A percentile compares a stretch with the other conserved stretches of the same genome.
Conservation (phyloP, 179 eudicot genomes). For the Drosera spatulata region DNA sequence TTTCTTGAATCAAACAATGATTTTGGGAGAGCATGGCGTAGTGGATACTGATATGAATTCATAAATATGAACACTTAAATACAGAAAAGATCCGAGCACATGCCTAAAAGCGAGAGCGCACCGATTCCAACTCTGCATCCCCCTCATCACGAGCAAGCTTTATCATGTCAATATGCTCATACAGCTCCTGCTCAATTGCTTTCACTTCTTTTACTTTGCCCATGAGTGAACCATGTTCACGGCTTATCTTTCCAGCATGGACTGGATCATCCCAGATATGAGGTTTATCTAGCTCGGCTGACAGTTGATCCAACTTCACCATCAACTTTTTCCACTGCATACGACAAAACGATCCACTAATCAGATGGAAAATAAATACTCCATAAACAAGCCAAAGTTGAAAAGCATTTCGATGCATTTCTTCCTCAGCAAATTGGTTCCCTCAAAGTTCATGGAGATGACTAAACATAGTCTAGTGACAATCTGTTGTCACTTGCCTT, state of each 20-base stretch:
- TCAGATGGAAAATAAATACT: background rate
- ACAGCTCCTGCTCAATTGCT: conserved; percentile 71
- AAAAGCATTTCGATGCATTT: too few relatives aligned
- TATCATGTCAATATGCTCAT: conserved; percentile 94
- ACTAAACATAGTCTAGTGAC: too few relatives aligned
- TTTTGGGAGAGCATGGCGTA: background rate
- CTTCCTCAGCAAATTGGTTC: too few relatives aligned
- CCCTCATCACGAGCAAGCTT: conserved; percentile 97
- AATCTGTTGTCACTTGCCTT: too few relatives aligned
- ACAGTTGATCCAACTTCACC: conserved; percentile 48
- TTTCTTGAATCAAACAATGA: background rate
- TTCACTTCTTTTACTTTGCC: conserved; percentile 81
- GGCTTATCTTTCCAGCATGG: conserved; percentile 82
- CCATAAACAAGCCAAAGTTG: too few relatives aligned
- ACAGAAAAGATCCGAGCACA: conserved; percentile 39
- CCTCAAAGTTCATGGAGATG: too few relatives aligned
- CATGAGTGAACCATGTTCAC: conserved; percentile 80
- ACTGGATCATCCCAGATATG: conserved; percentile 95
- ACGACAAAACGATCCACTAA: conserved; percentile 5
- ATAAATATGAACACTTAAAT: background rate
- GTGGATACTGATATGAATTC: background rate
- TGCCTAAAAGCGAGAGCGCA: conserved; percentile 83
- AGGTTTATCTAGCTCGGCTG: conserved; percentile 63
- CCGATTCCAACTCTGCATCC: conserved; percentile 92
- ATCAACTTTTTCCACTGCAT: conserved; percentile 75